phyloP scores from a whole-genome alignment of 257 asterid species.

The Rauvolfia tetraphylla region DNA sequence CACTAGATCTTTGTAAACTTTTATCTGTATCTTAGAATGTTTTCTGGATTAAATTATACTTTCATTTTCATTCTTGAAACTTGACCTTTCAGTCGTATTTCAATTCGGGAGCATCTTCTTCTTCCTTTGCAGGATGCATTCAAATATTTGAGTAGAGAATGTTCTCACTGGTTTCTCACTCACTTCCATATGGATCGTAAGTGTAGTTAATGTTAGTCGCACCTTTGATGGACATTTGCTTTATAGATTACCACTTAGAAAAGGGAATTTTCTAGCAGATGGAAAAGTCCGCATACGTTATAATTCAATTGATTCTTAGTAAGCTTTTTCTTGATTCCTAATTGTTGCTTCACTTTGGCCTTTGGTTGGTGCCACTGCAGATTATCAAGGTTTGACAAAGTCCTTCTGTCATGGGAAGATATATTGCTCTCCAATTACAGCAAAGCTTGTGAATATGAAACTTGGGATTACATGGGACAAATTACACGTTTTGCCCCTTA shows the following conservation, averaged over 20 bases:
- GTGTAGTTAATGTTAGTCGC: constrained; percentile 27
- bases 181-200: constrained; percentile 98
- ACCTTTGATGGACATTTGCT: background rate
- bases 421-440: constrained; percentile 79
- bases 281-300: too few species aligned
- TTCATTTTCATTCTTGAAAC: background rate
- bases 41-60: background rate
- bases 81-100: background rate
- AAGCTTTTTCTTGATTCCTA: background rate
- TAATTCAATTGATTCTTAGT: background rate
- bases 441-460: constrained; percentile 80
- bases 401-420: constrained; percentile 83
- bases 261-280: background rate
- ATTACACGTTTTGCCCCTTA: constrained; percentile 75
- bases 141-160: constrained; percentile 80
- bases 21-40: background rate
- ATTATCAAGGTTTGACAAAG: constrained; percentile 94
- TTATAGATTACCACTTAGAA: background rate
- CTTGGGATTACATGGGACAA: constrained; percentile 75
- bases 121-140: constrained; percentile 76
- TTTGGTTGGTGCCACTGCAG: constrained; percentile 33
- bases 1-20: background rate
- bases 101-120: background rate
- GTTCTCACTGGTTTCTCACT: constrained; percentile 90
- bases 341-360: background rate